Base-by-base conservation (phyloP, 1,284 basidiomycete genomes). In the Bjerkandera adusta region DNA sequence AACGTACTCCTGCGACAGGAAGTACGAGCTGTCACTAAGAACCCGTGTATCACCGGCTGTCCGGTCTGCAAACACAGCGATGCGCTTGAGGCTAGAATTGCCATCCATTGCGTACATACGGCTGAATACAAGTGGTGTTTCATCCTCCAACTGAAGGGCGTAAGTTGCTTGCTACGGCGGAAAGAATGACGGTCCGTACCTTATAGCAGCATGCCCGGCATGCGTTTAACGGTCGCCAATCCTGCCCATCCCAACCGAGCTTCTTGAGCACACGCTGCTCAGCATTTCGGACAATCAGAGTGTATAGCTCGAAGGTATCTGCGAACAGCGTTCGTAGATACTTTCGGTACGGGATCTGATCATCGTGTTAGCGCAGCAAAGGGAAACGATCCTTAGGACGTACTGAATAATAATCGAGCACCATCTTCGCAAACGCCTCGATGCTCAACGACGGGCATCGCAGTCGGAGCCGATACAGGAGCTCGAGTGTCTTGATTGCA, bases 21-120 rank as follows among this genome's bases (percentile, higher is more conserved):
- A 65, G 49, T 61, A 65, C 13, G 54, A 49, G 24, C 40, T 62
- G 21, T 47, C 41, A 1, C 4, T 29, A 39, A 54, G 56, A 1
- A 13, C 24, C 7, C 48, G 47, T 1, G 37, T 56, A 38, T 64
- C 57, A 0, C 50, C 55, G 0, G 36, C 45, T 2, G 29, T 8
- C 1, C 53, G 50, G 8, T 35, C 29, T 0, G 45, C 52, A 3
- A 50, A 13, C 0, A 34, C 22, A 0, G 34, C 54, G 5, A 66
- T 45, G 0, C 64, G 49, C 49, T 67, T 67, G 2, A 68, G 53
- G 0, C 61, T 67, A 33, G 63, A 61, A 44, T 68, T 68, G 5
- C 65, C 68, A 45, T 69, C 65, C 16, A 35, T 30, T 12, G 21
- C 5, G 13, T 13, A 7, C 8, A 33, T 5, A 18, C 27, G 4